Evolutionary conservation across 441 rosid genomes (phyloP).

Genomic region (Gossypium aridum): DNA sequence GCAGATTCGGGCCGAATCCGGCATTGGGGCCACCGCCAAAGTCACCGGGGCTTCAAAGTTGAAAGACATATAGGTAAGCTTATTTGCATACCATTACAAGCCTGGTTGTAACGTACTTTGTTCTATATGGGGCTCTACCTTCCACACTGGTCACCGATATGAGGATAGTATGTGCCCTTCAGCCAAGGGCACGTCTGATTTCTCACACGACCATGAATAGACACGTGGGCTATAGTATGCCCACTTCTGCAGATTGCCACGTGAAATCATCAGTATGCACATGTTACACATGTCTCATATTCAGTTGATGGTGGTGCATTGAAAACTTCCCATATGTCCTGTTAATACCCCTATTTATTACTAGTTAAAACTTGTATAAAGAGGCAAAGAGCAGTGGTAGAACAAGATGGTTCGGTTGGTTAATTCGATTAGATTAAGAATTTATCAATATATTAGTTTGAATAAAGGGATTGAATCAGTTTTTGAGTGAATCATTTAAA

Average conservation of each 20-base stretch:
- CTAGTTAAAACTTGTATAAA: neutral
- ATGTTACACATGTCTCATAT: neutral
- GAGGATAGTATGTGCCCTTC: conserved; percentile 12
- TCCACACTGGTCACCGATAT: neutral
- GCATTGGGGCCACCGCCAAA: conserved; percentile 19
- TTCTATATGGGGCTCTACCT: neutral
- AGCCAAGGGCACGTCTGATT: conserved; percentile 15
- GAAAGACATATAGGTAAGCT: neutral
- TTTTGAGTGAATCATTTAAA: too few relatives aligned
- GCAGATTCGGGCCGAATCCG: conserved; percentile 6
- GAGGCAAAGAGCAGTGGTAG: neutral
- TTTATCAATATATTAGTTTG: too few relatives aligned
- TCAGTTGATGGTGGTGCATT: neutral
- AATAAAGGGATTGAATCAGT: too few relatives aligned
- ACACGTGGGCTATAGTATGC: conserved; percentile 18
- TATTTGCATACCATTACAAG: neutral
- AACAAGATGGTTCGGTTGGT: too few relatives aligned
- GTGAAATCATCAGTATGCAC: neutral
- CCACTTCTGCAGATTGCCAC: conserved; percentile 16
- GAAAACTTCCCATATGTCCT: neutral
- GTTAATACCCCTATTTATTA: neutral
- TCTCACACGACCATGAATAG: neutral
- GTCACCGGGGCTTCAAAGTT: conserved; percentile 10
- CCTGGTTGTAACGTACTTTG: neutral
- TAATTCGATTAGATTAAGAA: too few relatives aligned